Conservation (phyloP, 108 stramenopile species). For the Nannochloropsis granulata region DNA sequence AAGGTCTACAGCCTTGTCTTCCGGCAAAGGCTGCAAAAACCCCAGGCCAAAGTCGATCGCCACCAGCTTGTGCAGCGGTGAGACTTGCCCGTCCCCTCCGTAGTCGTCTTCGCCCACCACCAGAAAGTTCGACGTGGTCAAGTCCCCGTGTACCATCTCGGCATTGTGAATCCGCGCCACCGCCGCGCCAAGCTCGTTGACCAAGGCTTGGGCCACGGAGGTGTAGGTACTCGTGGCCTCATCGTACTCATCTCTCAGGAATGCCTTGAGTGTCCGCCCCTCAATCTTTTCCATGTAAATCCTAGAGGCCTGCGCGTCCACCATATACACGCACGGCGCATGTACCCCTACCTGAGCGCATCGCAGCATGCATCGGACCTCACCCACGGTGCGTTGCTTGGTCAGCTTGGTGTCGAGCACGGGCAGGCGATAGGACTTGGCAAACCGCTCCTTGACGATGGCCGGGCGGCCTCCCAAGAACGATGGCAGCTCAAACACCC, state of each 20-base stretch:
- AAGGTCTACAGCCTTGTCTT: conserved; percentile 94
- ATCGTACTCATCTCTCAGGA: conserved; percentile 4
- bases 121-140: conserved; percentile 88
- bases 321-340: conserved; percentile 43
- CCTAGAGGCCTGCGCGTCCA: conserved; percentile 43
- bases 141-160: conserved; percentile 78
- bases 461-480: conserved; percentile 34
- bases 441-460: conserved; percentile 74
- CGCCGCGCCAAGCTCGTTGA: conserved; percentile 46
- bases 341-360: conserved; percentile 46
- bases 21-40: conserved; percentile 42
- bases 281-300: conserved; percentile 40
- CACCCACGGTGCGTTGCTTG: conserved; percentile 59
- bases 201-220: not conserved
- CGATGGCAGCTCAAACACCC: not conserved
- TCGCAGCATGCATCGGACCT: conserved; percentile 48
- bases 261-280: conserved; percentile 31
- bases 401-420: conserved; percentile 70
- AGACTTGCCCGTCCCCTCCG: not conserved
- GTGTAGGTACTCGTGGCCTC: not conserved
- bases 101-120: conserved; percentile 6
- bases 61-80: conserved; percentile 27
- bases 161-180: conserved; percentile 72
- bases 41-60: conserved; percentile 90
- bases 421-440: conserved; percentile 84